These are phyloP conservation scores for Penicillium sp. DNA, from an alignment of 2,329 filamentous ascomycete species.

Conservation along the genomic window DNA sequence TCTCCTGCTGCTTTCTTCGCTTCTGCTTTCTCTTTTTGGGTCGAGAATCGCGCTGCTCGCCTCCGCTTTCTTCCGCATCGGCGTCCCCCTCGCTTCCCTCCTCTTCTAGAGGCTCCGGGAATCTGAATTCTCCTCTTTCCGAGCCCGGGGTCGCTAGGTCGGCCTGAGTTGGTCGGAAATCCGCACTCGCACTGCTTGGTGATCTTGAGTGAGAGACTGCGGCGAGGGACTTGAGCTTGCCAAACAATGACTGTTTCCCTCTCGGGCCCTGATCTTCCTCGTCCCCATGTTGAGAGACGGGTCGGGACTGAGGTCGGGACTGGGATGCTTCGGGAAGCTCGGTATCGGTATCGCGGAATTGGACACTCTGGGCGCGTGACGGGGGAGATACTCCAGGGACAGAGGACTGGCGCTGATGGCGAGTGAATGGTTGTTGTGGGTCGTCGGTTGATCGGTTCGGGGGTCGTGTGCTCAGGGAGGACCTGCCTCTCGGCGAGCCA, in stretches of 20 bases:
- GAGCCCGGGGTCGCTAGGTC: slow-evolving; percentile 49
- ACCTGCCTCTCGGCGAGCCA: slow-evolving; percentile 18
- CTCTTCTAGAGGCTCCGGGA: slow-evolving; percentile 58
- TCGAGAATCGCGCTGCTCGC: slow-evolving; percentile 63
- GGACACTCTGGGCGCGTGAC: slow-evolving; percentile 66
- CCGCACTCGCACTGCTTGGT: slow-evolving; percentile 48
- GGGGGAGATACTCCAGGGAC: slow-evolving; percentile 38
- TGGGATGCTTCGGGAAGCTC: slow-evolving; percentile 53
- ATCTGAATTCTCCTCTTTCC: slow-evolving; percentile 52
- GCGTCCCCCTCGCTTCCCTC: slow-evolving; percentile 71
- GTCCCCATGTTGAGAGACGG: slow-evolving; percentile 46
- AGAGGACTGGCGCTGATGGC: slow-evolving; percentile 27
- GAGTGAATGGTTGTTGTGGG: slow-evolving; percentile 17
- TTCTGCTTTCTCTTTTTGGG: slow-evolving; percentile 60
- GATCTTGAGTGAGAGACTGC: slow-evolving; percentile 56
- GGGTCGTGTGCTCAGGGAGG: slow-evolving; percentile 26
- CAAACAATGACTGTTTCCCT: slow-evolving; percentile 68
- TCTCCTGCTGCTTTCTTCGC: slow-evolving; percentile 58
- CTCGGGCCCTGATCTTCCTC: slow-evolving; percentile 63
- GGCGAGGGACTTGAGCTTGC: slow-evolving; percentile 74
- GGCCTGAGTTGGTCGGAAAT: slow-evolving; percentile 40
- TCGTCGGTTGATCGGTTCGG: slow-evolving; percentile 29
- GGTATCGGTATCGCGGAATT: slow-evolving; percentile 64
- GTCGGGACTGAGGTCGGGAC: slow-evolving; percentile 63
- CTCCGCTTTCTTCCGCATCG: slow-evolving; percentile 83